These are phyloP conservation scores for Colletotrichum aenigma DNA, from an alignment of 2,329 filamentous ascomycete genomes.

Conservation along the genomic window DNA sequence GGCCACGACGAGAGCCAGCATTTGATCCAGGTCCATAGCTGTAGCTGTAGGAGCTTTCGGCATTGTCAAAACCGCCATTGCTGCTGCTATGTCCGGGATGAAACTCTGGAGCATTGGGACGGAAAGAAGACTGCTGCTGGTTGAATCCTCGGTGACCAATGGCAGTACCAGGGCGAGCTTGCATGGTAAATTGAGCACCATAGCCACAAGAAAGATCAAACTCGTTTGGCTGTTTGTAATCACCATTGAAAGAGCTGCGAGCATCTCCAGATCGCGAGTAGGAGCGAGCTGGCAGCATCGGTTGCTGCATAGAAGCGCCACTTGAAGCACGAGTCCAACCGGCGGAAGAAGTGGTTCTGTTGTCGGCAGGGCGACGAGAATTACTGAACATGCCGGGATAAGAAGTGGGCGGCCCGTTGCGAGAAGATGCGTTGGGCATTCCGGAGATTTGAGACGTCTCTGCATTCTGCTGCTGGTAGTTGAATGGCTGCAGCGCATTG, in stretches of 20 bases:
- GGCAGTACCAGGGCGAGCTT: slow-evolving; percentile 6
- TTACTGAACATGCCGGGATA: slow-evolving; percentile 5
- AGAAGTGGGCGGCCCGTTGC: not conserved
- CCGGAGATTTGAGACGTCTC: not conserved
- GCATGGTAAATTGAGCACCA: not conserved
- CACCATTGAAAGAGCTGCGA: not conserved
- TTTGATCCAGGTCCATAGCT: not conserved
- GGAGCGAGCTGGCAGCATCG: not conserved
- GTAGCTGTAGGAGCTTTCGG: slow-evolving; percentile 5
- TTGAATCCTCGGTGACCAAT: slow-evolving; percentile 9
- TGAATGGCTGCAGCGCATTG: slow-evolving; percentile 8
- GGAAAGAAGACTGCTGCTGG: slow-evolving; percentile 26
- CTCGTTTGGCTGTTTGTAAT: not conserved
- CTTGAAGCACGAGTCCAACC: slow-evolving; percentile 7
- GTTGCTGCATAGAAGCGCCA: not conserved
- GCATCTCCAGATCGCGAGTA: slow-evolving; percentile 1
- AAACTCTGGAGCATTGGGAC: slow-evolving; percentile 36
- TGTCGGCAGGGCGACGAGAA: not conserved
- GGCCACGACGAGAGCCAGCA: slow-evolving; percentile 1
- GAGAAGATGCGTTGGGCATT: not conserved
- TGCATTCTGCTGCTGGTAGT: not conserved
- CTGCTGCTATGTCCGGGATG: slow-evolving; percentile 25
- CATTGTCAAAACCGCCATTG: not conserved
- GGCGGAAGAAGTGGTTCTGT: slow-evolving; percentile 9
- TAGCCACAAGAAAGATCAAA: not conserved